phyloP scores from a whole-genome alignment of 176 grass and related monocot genomes.

The Aegilops tauschii region DNA sequence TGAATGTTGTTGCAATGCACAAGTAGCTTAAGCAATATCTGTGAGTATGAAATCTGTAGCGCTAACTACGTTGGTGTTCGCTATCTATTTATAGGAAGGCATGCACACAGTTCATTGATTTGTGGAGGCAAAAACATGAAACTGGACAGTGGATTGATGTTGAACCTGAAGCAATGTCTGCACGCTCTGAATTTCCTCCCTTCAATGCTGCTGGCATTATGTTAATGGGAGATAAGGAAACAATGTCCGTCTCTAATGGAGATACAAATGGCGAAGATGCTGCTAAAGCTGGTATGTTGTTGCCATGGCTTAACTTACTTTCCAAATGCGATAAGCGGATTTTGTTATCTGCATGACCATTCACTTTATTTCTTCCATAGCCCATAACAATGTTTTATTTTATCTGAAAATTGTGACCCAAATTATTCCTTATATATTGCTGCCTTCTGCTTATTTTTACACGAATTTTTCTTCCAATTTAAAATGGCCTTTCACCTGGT shows the following conservation, averaged over 20 bases:
- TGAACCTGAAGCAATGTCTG: slow-evolving; percentile 89
- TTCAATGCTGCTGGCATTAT: slow-evolving; percentile 78
- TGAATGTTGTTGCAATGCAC: not conserved
- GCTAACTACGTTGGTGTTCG: too few relatives aligned
- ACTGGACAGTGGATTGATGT: slow-evolving; percentile 98
- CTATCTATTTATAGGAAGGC: slow-evolving; percentile 54
- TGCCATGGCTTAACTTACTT: slow-evolving; percentile 12
- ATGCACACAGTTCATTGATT: slow-evolving; percentile 70
- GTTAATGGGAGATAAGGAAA: slow-evolving; percentile 64
- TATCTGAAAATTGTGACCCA: not conserved
- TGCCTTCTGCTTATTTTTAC: not conserved
- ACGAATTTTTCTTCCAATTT: not conserved
- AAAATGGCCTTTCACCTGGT: not conserved
- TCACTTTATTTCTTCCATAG: slow-evolving; percentile 6
- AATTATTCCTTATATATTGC: not conserved
- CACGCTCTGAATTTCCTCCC: slow-evolving; percentile 82
- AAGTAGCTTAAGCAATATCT: too few relatives aligned
- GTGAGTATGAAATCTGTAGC: not conserved
- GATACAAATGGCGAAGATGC: slow-evolving; percentile 59
- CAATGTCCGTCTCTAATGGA: slow-evolving; percentile 43
- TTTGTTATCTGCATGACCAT: not conserved
- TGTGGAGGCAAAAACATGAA: slow-evolving; percentile 98
- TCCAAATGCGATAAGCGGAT: not conserved
- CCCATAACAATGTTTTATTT: not conserved
- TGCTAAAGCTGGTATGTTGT: slow-evolving; percentile 65